Evolutionary conservation across 176 grass and related monocot species (phyloP).

Genomic region (Thinopyrum elongatum): DNA sequence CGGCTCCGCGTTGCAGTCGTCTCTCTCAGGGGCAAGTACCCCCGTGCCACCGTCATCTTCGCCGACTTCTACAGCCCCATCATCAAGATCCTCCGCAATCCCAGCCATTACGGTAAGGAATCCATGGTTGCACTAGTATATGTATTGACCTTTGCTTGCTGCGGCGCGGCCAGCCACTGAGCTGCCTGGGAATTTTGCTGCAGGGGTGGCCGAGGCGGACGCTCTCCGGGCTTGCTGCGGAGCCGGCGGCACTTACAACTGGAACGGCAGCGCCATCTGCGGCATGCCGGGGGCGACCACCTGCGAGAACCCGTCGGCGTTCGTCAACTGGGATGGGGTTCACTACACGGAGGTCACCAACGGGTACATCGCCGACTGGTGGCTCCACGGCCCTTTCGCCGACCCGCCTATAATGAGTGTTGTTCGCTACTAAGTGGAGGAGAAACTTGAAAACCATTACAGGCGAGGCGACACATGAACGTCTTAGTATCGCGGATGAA

Average conservation of each 20-base stretch:
- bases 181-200: not conserved
- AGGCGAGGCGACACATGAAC: not conserved
- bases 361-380: constrained; percentile 9
- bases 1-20: not conserved
- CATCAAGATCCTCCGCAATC: not conserved
- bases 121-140: not conserved
- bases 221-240: constrained; percentile 21
- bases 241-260: constrained; percentile 19
- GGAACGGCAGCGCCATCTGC: not conserved
- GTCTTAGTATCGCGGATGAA: too few species aligned
- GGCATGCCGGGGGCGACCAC: not conserved
- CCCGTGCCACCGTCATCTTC: constrained; percentile 4
- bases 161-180: not conserved
- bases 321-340: constrained; percentile 19
- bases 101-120: not conserved
- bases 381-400: constrained; percentile 16
- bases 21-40: not conserved
- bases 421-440: not conserved
- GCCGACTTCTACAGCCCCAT: constrained; percentile 25
- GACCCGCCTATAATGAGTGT: not conserved
- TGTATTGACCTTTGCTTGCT: not conserved
- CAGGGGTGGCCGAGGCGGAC: not conserved
- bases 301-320: not conserved
- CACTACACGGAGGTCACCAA: constrained; percentile 36
- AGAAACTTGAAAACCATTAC: not conserved